Conservation (phyloP, 352 stramenopile species). For the Pythium brachiatum region DNA sequence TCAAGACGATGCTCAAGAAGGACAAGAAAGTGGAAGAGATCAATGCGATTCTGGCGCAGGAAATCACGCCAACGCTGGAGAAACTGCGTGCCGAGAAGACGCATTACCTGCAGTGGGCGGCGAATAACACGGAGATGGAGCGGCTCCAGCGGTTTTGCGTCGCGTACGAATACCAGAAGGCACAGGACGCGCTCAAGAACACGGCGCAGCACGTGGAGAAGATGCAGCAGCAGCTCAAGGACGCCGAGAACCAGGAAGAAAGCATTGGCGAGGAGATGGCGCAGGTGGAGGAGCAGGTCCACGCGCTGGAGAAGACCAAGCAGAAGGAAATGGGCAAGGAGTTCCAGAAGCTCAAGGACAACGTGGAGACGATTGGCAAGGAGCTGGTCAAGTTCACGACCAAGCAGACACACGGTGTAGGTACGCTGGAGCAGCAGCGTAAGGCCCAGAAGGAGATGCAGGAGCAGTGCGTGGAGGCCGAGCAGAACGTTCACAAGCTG, state of each 20-base stretch:
- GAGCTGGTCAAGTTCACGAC: conserved; percentile 83
- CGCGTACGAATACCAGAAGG: conserved; percentile 94
- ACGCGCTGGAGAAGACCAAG: conserved; percentile 57
- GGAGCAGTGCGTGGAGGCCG: conserved; percentile 73
- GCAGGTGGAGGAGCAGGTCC: conserved; percentile 63
- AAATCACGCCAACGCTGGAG: conserved; percentile 99
- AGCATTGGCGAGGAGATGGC: conserved; percentile 72
- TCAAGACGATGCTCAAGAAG: conserved; percentile 99
- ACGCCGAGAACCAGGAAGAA: conserved; percentile 57
- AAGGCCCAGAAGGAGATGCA: conserved; percentile 59
- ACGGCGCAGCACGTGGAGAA: conserved; percentile 87
- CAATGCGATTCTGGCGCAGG: conserved; percentile 96
- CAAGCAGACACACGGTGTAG: conserved; percentile 73
- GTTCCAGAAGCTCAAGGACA: conserved; percentile 78
- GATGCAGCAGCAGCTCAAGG: conserved; percentile 85
- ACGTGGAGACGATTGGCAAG: conserved; percentile 77
- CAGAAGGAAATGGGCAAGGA: conserved; percentile 87
- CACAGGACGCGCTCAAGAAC: conserved; percentile 83
- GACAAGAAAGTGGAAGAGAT: conserved; percentile 99
- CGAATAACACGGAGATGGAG: conserved; percentile 99
- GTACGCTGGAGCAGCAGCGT: conserved; percentile 64
- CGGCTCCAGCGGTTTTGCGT: conserved; percentile 96
- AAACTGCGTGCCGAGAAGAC: conserved; percentile 96
- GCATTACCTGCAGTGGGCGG: conserved; percentile 97
- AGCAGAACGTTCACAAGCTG: conserved; percentile 75